Percentiles rank a stretch among this genome's conserved stretches.
phyloP scores from a whole-genome alignment of 345 rosid species.

The Gynandropsis gynandra region DNA sequence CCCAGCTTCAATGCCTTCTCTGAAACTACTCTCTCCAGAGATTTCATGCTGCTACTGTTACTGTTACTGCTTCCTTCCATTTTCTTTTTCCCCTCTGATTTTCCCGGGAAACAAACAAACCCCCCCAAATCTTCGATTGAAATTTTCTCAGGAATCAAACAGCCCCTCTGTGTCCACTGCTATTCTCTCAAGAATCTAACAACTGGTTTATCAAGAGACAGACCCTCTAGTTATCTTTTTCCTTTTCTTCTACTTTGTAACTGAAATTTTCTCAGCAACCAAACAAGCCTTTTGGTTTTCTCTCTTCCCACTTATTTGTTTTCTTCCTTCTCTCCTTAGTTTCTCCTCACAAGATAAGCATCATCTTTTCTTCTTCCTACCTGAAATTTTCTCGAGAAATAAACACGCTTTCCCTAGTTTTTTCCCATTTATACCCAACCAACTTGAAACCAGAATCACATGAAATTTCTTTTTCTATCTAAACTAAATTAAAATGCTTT shows the following conservation, averaged over 20 bases:
- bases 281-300: neutral
- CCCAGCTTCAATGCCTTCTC: conserved; percentile 83
- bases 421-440: neutral
- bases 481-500: conserved; percentile 14
- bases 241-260: conserved; percentile 4
- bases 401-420: conserved; percentile 1
- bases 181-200: no score
- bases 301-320: no score
- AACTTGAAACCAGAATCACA: conserved; percentile 28
- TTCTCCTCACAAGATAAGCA: no score
- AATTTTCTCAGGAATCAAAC: no score
- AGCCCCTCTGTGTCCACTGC: no score
- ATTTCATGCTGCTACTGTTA: conserved; percentile 43
- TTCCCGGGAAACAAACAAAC: no score
- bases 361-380: conserved; percentile 10
- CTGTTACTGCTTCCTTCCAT: conserved; percentile 46
- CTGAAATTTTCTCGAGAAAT: conserved; percentile 2
- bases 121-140: no score
- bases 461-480: conserved; percentile 12
- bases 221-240: conserved; percentile 1
- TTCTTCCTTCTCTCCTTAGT: no score
- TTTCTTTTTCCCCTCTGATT: neutral
- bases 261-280: conserved; percentile 6
- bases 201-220: neutral
- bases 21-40: conserved; percentile 71